Base-by-base conservation (phyloP, 2,329 filamentous ascomycete species). In the Periconia macrospinosa region DNA sequence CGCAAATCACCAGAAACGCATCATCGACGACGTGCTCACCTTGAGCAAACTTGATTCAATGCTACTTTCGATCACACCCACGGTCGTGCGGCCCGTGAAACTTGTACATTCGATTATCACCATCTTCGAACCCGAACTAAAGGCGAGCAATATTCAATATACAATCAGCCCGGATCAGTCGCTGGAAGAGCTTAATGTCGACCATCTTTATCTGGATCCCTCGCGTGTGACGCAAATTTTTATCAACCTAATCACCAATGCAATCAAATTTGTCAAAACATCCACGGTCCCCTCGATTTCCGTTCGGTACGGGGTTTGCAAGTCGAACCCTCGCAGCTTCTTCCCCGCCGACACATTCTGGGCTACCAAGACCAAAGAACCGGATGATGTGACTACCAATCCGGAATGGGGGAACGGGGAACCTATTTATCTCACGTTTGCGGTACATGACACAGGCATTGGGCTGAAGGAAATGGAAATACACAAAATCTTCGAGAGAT, bases 181-280 rank as follows among this genome's bases (percentile, higher is more conserved):
- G 0, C 69, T 78, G 33, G 41, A 62, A 3, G 55, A 69, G 6
- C 58, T 78, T 7, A 58, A 58, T 3, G 65, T 78, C 11, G 71
- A 76, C 18, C 69, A 74, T 54, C 63, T 79, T 2, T 66, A 74
- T 18, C 58, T 79, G 0, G 78, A 79, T 53, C 73, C 76, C 0
- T 75, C 70, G 33, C 68, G 77, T 19, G 61, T 79, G 10, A 71
- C 77, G 0, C 92, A 96, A 66, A 91, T 96, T 54, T 84, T 93
- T 44, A 91, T 88, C 10, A 93, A 92, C 64, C 77, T 93, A 3
- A 76, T 93, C 17, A 91, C 88, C 1, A 76, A 76, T 37, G 70
- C 69, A 1, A 72, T 76, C 58, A 76, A 76, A 27, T 76, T 76
- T 47, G 78, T 77, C 1, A 73, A 76, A 40, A 61, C 70, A 19